Evolutionary conservation across 768 basidiomycete genomes (phyloP).

Genomic region (Lanmaoa pseudosensibilis): DNA sequence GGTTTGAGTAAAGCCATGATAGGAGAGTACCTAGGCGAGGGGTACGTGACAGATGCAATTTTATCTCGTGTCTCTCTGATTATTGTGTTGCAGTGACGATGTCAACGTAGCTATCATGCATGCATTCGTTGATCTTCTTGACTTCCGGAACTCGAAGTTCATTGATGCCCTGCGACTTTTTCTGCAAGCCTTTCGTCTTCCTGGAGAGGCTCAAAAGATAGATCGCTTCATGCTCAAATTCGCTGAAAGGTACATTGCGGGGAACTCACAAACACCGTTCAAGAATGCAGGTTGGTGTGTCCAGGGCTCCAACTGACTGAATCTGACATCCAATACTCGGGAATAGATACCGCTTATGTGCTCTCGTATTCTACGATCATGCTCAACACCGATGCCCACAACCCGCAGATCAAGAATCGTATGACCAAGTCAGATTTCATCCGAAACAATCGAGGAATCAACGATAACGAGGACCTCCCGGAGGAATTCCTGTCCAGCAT

Average conservation of each 20-base stretch:
- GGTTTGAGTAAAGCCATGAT: slow-evolving; percentile 95
- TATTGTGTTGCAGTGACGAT: slow-evolving; percentile 61
- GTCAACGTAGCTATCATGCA: slow-evolving; percentile 94
- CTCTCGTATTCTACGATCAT: slow-evolving; percentile 93
- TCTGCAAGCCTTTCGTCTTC: slow-evolving; percentile 93
- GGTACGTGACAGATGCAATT: slow-evolving; percentile 49
- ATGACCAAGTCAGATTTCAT: slow-evolving; percentile 93
- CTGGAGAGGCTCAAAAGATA: slow-evolving; percentile 97
- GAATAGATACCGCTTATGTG: slow-evolving; percentile 85
- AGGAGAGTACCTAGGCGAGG: slow-evolving; percentile 97
- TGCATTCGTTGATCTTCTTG: slow-evolving; percentile 90
- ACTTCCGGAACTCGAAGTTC: slow-evolving; percentile 79
- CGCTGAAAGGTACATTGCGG: slow-evolving; percentile 92
- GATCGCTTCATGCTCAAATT: slow-evolving; percentile 99
- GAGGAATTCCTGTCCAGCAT: slow-evolving; percentile 78
- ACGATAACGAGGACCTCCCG: slow-evolving; percentile 84
- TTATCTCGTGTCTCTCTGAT: slow-evolving; percentile 4
- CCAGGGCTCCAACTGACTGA: background rate
- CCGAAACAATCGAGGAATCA: slow-evolving; percentile 96
- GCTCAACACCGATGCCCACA: slow-evolving; percentile 97
- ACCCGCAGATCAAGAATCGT: slow-evolving; percentile 88
- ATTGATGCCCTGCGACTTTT: slow-evolving; percentile 88
- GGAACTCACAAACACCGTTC: slow-evolving; percentile 81
- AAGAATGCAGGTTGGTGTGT: slow-evolving; percentile 82
- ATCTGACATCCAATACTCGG: slow-evolving; percentile 7